Base-by-base conservation (phyloP, 164 flowering plant species). In the Hamamelis virginiana region DNA sequence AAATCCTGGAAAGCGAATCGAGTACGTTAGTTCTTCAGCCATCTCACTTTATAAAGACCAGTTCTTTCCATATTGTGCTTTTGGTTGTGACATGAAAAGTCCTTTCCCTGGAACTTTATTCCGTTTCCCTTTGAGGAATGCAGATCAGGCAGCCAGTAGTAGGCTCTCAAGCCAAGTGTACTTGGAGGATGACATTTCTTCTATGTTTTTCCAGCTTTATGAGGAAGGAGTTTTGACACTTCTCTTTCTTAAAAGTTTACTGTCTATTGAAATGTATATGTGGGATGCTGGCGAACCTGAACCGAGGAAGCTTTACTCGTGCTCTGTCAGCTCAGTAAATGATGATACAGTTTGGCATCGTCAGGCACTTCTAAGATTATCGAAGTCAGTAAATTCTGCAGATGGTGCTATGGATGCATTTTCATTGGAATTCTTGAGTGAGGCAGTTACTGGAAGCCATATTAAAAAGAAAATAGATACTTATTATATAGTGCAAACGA, bases 1-100 rank as follows among this genome's bases (percentile, higher is more conserved):
- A 27, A 94, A 94, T 83, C 98, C 98, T 65, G 98, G 98, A 66
- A 94, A 94, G 76, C 85, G 98, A 57, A 90, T 94, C 25, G 96
- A 94, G 67, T 94, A 59, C 77, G 94, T 89, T 69, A 84, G 79
- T 78, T 85, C 97, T 64, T 86, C 95, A 70, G 98, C 97, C 23
- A 77, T 92, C 43, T 85, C 89, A 25, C 55, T 75, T 66, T 89
- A 89, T 66, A 75, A 74, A 69, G 98, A 94, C 80, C 98, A 94
- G 77, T 91, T 94, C 71, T 65, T 68, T 69, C 97, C 98, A 11
- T 92, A 87, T 78, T 84, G 92, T 84, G 94, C 87, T 67, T 94
- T 91, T 82, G 98, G 96, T 60, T 92, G 97, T 76, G 94, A 92
- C 81, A 94, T 94, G 98, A 78, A 69, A 78, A 75, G 27, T 68